A percentile compares a stretch with the other conserved stretches of the same genome.
Evolutionary conservation across 805 yeast genomes (phyloP).

Genomic region (Saccharomyces eubayanus): DNA sequence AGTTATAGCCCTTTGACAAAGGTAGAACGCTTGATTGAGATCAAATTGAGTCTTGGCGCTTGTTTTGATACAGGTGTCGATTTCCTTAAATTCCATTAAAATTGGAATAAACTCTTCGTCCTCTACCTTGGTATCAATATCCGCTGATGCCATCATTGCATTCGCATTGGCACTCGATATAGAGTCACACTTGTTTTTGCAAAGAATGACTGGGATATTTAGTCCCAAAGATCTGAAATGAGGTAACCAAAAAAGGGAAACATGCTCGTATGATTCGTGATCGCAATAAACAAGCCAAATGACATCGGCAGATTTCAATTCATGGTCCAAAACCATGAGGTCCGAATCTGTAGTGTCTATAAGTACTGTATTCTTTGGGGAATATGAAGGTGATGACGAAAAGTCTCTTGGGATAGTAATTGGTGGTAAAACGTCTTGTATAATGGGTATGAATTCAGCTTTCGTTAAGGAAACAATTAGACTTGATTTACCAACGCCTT

Average conservation of each 20-base stretch:
- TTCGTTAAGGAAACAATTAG: slow-evolving; percentile 74
- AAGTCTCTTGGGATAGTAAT: slow-evolving; percentile 73
- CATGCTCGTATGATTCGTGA: slow-evolving; percentile 88
- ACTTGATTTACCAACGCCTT: slow-evolving; percentile 78
- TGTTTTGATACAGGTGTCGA: slow-evolving; percentile 83
- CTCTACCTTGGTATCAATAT: slow-evolving; percentile 38
- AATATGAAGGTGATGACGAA: slow-evolving; percentile 43
- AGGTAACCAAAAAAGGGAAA: slow-evolving; percentile 91
- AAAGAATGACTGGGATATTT: slow-evolving; percentile 83
- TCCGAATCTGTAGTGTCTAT: slow-evolving; percentile 77
- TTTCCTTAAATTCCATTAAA: slow-evolving; percentile 84
- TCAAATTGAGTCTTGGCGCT: slow-evolving; percentile 79
- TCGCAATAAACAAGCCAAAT: slow-evolving; percentile 93
- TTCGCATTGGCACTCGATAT: slow-evolving; percentile 7
- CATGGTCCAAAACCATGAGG: slow-evolving; percentile 50
- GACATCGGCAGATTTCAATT: slow-evolving; percentile 78
- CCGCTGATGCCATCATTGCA: not conserved
- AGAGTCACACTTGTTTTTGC: slow-evolving; percentile 72
- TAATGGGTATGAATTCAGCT: slow-evolving; percentile 67
- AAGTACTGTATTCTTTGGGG: slow-evolving; percentile 59
- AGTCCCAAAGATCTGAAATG: slow-evolving; percentile 88
- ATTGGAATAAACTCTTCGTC: slow-evolving; percentile 81
- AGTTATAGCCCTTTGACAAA: slow-evolving; percentile 88
- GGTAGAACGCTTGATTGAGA: slow-evolving; percentile 75
- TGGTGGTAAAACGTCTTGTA: slow-evolving; percentile 75